phyloP scores from a whole-genome alignment of 192 early-diverging fungal species.

The Backusella parvicylindrica region DNA sequence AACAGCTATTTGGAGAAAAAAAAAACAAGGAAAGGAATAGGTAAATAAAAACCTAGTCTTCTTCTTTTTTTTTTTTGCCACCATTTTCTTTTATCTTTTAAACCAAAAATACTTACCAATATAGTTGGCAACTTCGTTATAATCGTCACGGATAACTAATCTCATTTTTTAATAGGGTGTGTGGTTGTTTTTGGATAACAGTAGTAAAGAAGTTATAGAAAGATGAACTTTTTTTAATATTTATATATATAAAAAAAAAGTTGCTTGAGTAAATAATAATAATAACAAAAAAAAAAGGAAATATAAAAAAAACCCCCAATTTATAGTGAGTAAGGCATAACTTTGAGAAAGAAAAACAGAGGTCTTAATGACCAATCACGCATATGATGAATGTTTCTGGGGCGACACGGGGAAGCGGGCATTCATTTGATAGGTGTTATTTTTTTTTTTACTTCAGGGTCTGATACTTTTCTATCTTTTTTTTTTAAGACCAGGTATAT shows the following conservation, averaged over 20 bases:
- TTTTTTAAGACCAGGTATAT: constrained; percentile 5
- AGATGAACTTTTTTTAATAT: not conserved
- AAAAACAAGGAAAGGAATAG: not conserved
- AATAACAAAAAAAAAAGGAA: not conserved
- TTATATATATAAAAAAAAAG: too few species aligned
- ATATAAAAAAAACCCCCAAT: not conserved
- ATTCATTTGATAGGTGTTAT: constrained; percentile 1
- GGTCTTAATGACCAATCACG: not conserved
- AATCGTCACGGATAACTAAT: constrained; percentile 70
- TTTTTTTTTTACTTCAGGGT: not conserved
- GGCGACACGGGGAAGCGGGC: constrained; percentile 5
- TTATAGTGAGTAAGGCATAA: not conserved
- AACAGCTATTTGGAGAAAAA: constrained; percentile 44
- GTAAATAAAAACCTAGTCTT: not conserved
- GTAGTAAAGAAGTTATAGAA: not conserved
- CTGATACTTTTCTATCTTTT: not conserved
- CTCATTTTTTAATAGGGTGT: constrained; percentile 46
- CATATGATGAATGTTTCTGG: constrained; percentile 5
- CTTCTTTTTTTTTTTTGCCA: not conserved
- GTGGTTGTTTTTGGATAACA: not conserved
- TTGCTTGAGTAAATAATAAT: not conserved
- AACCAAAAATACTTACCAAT: constrained; percentile 38
- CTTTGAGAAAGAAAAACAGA: not conserved
- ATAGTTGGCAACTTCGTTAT: constrained; percentile 65
- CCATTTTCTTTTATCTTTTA: not conserved